Percentiles rank a stretch among this genome's conserved stretches.
phyloP scores from a whole-genome alignment of 352 stramenopile species.

The Globisporangium yorkense region DNA sequence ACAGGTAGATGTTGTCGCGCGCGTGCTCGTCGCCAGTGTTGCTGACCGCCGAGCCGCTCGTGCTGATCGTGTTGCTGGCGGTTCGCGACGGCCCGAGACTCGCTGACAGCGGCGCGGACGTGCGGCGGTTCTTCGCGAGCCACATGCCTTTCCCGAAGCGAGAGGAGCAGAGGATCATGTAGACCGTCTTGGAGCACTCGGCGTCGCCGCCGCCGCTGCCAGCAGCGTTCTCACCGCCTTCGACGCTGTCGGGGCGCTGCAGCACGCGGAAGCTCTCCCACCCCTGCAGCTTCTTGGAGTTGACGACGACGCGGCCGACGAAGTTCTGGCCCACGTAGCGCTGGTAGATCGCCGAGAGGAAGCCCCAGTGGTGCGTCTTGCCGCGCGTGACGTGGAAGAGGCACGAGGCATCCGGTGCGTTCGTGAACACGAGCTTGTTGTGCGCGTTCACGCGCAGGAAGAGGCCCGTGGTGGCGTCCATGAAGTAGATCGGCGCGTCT shows the following conservation, averaged over 20 bases:
- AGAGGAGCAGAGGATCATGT: constrained; percentile 69
- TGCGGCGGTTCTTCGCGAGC: constrained; percentile 39
- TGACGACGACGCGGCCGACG: constrained; percentile 49
- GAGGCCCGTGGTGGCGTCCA: constrained; percentile 41
- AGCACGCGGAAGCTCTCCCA: constrained; percentile 77
- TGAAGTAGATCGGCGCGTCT: constrained; percentile 63
- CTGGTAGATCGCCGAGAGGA: constrained; percentile 52
- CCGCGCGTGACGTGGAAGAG: constrained; percentile 68
- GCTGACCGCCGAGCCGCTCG: background rate
- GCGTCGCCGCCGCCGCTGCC: constrained; percentile 3
- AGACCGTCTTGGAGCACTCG: constrained; percentile 26
- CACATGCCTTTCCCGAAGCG: constrained; percentile 83
- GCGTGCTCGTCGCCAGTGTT: constrained; percentile 15
- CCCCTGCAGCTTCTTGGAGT: constrained; percentile 55
- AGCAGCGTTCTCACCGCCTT: background rate
- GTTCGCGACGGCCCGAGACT: constrained; percentile 6
- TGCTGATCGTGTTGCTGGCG: background rate
- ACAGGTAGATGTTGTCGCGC: constrained; percentile 42
- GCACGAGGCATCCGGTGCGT: constrained; percentile 49
- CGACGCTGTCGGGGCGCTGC: constrained; percentile 23
- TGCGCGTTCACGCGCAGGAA: constrained; percentile 60
- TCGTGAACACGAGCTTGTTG: constrained; percentile 63
- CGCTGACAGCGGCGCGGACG: constrained; percentile 5
- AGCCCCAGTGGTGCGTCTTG: constrained; percentile 82
- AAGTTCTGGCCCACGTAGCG: constrained; percentile 75